Evolutionary conservation across 768 basidiomycete genomes (phyloP).

Genomic region (Agrocybe chaxingu): DNA sequence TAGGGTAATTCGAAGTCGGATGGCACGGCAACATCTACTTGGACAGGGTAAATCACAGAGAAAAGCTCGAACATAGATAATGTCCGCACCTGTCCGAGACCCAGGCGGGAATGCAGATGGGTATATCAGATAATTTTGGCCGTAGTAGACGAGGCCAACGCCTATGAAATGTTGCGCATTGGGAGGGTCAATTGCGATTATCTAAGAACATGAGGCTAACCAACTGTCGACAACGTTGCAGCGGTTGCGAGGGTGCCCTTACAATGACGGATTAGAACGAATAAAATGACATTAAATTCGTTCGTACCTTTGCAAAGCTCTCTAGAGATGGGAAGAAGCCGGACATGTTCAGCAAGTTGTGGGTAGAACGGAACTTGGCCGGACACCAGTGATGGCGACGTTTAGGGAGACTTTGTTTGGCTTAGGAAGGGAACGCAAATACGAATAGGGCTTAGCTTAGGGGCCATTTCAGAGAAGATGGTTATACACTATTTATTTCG

Average conservation of each 20-base stretch:
- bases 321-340: conserved; percentile 42
- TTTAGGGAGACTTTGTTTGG: no score
- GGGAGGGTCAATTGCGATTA: not conserved
- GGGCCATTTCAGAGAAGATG: no score
- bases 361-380: no score
- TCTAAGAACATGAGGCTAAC: conserved; percentile 26
- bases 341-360: conserved; percentile 20
- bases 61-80: not conserved
- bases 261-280: not conserved
- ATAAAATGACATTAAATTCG: not conserved
- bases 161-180: conserved; percentile 34
- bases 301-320: conserved; percentile 42
- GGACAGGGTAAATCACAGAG: not conserved
- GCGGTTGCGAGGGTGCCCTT: conserved; percentile 56
- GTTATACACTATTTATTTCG: no score
- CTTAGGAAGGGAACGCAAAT: no score
- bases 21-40: conserved; percentile 70
- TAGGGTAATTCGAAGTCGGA: conserved; percentile 69
- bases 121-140: conserved; percentile 88
- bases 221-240: conserved; percentile 54
- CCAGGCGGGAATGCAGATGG: conserved; percentile 79
- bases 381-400: no score
- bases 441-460: no score
- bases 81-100: conserved; percentile 64
- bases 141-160: conserved; percentile 75